Conservation (phyloP, 192 early-diverging fungal species). For the Gamsiella multidivaricata region DNA sequence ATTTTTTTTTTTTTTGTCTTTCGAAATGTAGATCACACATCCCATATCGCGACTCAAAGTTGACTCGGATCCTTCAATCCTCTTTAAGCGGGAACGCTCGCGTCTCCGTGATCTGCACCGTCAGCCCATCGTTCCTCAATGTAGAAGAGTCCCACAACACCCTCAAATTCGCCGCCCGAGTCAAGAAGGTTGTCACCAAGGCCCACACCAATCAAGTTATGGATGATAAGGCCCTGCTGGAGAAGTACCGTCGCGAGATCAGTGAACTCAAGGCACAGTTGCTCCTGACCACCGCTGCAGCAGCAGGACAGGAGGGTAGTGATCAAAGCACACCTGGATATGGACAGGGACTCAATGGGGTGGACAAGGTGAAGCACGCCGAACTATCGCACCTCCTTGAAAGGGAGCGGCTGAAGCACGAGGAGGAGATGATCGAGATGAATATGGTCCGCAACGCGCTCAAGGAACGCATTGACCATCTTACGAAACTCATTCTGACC, state of each 20-base stretch:
- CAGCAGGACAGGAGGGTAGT: slow-evolving; percentile 3
- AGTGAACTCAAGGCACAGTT: slow-evolving; percentile 77
- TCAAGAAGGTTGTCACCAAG: slow-evolving; percentile 86
- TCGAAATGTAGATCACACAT: slow-evolving; percentile 69
- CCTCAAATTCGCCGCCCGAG: slow-evolving; percentile 92
- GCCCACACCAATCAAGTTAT: slow-evolving; percentile 82
- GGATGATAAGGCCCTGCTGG: slow-evolving; percentile 86
- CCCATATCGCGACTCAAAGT: slow-evolving; percentile 96
- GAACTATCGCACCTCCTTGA: slow-evolving; percentile 44
- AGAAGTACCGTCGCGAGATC: slow-evolving; percentile 87
- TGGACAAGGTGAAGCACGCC: slow-evolving; percentile 22
- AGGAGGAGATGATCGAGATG: slow-evolving; percentile 66
- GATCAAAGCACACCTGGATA: background rate
- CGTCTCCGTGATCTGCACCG: slow-evolving; percentile 93
- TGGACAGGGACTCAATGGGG: background rate
- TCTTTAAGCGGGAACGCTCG: slow-evolving; percentile 92
- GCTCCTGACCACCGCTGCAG: slow-evolving; percentile 64
- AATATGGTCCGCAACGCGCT: slow-evolving; percentile 74
- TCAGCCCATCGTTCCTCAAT: slow-evolving; percentile 81
- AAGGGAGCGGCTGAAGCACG: slow-evolving; percentile 54
- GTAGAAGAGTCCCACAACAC: slow-evolving; percentile 92
- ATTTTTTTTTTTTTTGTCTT: background rate
- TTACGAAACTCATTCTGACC: slow-evolving; percentile 86
- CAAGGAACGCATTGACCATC: slow-evolving; percentile 87
- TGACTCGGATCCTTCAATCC: slow-evolving; percentile 93